Evolutionary conservation across 1,284 basidiomycete genomes (phyloP), one percentile per base, ranked within the genome.

Genomic region (Heterobasidion irregulare): DNA sequence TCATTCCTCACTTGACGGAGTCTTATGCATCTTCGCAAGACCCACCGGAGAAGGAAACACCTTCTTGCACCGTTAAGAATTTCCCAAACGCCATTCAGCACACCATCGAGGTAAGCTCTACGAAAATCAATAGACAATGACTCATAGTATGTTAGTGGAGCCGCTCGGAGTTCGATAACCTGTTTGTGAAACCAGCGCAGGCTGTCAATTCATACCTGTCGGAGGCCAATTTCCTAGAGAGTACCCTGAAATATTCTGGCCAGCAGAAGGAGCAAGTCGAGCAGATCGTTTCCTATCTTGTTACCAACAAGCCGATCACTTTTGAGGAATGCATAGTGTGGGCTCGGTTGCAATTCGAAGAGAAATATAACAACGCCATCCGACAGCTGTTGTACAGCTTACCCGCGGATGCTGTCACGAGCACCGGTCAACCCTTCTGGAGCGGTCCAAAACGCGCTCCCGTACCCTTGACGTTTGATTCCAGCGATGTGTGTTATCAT

Each of bases 61-160:
- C 98, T 9, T 93, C 93, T 45, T 99, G 98, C 73, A 99, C 97
- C 8, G 91, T 99, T 67, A 99, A 98, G 76, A 98, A 94, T 74
- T 99, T 99, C 83, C 97, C 97, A 34, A 98, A 99, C 69, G 88
- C 90, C 38, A 99, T 99, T 63, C 89, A 94, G 64, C 97, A 99
- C 74, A 98, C 96, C n/a, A 99, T 99, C 61, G 92, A 96, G 77
- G 89, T 89, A 63, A 59, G 73, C 58, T 53, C 41, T 12, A n/a
- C 47, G 44, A 56, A 18, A 16, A 35, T 18, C 13, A 34, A 32
- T 32, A 10, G 13, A 45, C 5, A 36, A 57, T 54, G 55, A 61
- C n/a, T 59, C 56, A 9, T 41, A 19, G 32, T 48, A 1, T 34
- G 36, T 35, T 53, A 93, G 89, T 99, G 97, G 97, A 88, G 92